A percentile compares a stretch with the other conserved stretches of the same genome.
phyloP scores from a whole-genome alignment of 352 stramenopile genomes.

The Pythium graminicola region DNA sequence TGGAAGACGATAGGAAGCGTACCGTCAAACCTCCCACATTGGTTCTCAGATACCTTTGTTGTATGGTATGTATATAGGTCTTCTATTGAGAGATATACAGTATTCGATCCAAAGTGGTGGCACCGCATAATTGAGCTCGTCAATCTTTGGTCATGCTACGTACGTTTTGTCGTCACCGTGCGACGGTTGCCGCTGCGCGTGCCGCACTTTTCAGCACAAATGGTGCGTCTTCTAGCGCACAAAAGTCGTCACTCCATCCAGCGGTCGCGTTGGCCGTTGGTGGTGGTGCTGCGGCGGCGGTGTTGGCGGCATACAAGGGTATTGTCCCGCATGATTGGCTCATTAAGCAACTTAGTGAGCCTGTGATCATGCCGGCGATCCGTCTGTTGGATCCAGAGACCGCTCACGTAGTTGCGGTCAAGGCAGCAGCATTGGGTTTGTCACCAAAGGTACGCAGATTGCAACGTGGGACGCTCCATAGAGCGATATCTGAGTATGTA shows the following conservation, averaged over 20 bases:
- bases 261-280: slow-evolving; percentile 18
- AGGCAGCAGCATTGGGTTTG: slow-evolving; percentile 65
- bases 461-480: neutral
- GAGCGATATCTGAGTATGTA: too few species aligned
- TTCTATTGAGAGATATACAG: slow-evolving; percentile 1
- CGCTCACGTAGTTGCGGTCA: slow-evolving; percentile 80
- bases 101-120: neutral
- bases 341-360: slow-evolving; percentile 59
- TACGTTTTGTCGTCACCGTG: slow-evolving; percentile 9
- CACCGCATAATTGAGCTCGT: slow-evolving; percentile 17
- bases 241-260: slow-evolving; percentile 20
- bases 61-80: neutral
- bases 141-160: slow-evolving; percentile 12
- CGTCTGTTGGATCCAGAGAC: slow-evolving; percentile 80
- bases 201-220: slow-evolving; percentile 21
- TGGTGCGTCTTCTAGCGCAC: neutral
- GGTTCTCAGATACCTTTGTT: neutral
- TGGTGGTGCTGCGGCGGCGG: slow-evolving; percentile 44
- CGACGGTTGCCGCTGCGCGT: neutral
- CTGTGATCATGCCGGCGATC: slow-evolving; percentile 73
- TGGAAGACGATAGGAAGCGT: neutral
- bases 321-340: slow-evolving; percentile 71
- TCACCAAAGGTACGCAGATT: slow-evolving; percentile 37
- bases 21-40: neutral
- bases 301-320: slow-evolving; percentile 54